A percentile compares a stretch with the other conserved stretches of the same genome.
Evolutionary conservation across 192 early-diverging fungal genomes (phyloP).

Genomic region (Coemansia brasiliensis): DNA sequence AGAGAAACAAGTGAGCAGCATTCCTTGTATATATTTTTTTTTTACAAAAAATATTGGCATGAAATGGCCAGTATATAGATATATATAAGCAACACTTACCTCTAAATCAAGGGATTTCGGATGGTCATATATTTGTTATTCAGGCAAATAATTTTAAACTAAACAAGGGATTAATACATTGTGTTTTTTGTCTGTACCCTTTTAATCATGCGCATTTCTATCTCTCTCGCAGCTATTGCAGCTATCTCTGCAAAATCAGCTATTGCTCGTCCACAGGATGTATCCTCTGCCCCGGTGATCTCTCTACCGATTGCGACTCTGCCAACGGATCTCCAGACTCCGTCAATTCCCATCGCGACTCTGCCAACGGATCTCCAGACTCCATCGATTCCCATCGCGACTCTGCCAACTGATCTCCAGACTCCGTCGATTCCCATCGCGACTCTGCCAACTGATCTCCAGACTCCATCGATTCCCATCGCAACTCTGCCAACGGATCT

Average conservation of each 20-base stretch:
- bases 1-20: slow-evolving; percentile 3
- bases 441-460: background rate
- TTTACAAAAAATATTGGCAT: background rate
- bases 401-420: no score
- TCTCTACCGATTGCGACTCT: background rate
- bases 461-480: background rate
- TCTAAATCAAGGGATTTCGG: background rate
- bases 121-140: background rate
- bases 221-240: slow-evolving; percentile 33
- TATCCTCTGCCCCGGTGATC: slow-evolving; percentile 4
- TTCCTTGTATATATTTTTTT: no score
- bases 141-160: background rate
- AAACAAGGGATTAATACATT: background rate
- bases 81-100: slow-evolving; percentile 1
- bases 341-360: background rate
- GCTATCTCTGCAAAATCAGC: slow-evolving; percentile 34
- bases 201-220: slow-evolving; percentile 28
- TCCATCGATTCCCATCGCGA: background rate
- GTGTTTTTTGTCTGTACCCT: background rate
- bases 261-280: slow-evolving; percentile 7
- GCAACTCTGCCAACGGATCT: no score
- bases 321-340: background rate
- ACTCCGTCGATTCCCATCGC: background rate
- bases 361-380: background rate
- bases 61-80: background rate